Percentiles rank a stretch among this genome's conserved stretches.
Conservation (phyloP, 495 filamentous ascomycete species). For the Aspergillus steynii region DNA sequence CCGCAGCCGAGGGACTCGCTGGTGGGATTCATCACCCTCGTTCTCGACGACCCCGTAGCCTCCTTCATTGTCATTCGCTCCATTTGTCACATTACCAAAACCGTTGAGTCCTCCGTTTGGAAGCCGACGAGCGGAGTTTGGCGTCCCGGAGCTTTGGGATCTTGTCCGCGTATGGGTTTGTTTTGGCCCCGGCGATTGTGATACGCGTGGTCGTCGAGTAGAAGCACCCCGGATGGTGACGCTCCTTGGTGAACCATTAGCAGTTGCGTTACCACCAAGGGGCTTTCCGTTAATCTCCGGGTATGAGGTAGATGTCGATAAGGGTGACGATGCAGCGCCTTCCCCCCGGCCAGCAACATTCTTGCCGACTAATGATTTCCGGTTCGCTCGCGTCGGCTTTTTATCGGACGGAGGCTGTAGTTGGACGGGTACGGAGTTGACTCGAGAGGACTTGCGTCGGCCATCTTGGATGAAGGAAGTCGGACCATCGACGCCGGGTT, state of each 20-base stretch:
- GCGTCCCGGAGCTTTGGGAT: constrained; percentile 34
- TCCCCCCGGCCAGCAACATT: constrained; percentile 24
- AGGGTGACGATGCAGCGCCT: constrained; percentile 34
- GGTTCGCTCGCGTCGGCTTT: constrained; percentile 52
- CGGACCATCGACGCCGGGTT: constrained; percentile 79
- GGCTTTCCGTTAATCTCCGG: constrained; percentile 34
- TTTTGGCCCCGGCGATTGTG: constrained; percentile 35
- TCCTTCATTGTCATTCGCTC: background rate
- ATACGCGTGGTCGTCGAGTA: constrained; percentile 25
- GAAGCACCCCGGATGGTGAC: constrained; percentile 24
- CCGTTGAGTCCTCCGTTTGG: constrained; percentile 24
- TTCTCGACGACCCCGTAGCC: constrained; percentile 15
- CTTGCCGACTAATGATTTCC: constrained; percentile 30
- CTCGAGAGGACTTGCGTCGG: constrained; percentile 80
- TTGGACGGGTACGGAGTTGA: constrained; percentile 72
- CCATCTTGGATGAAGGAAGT: constrained; percentile 82
- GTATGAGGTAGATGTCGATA: constrained; percentile 35
- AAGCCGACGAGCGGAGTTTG: constrained; percentile 17
- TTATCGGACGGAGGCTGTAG: constrained; percentile 67
- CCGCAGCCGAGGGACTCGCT: constrained; percentile 45
- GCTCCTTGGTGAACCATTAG: constrained; percentile 38
- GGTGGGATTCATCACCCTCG: constrained; percentile 23
- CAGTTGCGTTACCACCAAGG: constrained; percentile 29
- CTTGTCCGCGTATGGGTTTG: constrained; percentile 31
- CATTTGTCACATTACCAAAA: constrained; percentile 10